phyloP scores from a whole-genome alignment of 805 yeast genomes.

The Candida suzukii region DNA sequence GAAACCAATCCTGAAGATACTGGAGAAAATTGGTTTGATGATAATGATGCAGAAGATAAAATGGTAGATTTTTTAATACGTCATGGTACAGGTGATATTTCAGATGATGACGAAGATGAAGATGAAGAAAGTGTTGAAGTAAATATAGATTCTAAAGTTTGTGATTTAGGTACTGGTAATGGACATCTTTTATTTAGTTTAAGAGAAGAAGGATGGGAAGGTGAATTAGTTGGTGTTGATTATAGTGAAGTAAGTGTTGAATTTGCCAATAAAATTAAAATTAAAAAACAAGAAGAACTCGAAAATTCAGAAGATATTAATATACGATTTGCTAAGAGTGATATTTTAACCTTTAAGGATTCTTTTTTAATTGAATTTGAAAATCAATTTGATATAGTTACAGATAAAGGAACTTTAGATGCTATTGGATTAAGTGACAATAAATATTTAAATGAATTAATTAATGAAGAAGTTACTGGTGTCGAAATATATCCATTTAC shows the following conservation, averaged over 20 bases:
- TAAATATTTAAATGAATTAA: slow-evolving; percentile 43
- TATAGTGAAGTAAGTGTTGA: slow-evolving; percentile 76
- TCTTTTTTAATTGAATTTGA: slow-evolving; percentile 20
- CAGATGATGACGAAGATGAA: slow-evolving; percentile 33
- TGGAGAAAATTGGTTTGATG: slow-evolving; percentile 97
- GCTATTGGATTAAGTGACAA: slow-evolving; percentile 84
- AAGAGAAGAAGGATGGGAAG: slow-evolving; percentile 54
- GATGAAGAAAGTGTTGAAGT: slow-evolving; percentile 15
- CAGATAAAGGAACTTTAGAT: slow-evolving; percentile 95
- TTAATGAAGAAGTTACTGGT: slow-evolving; percentile 37
- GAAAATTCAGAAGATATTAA: slow-evolving; percentile 30
- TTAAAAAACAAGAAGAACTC: slow-evolving; percentile 36
- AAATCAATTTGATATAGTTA: slow-evolving; percentile 58
- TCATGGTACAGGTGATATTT: background rate
- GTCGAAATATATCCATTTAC: slow-evolving; percentile 57
- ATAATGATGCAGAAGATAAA: slow-evolving; percentile 84
- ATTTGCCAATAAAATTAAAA: slow-evolving; percentile 61
- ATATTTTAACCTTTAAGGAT: slow-evolving; percentile 44
- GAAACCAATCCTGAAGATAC: slow-evolving; percentile 70
- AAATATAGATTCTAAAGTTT: slow-evolving; percentile 31
- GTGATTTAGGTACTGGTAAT: slow-evolving; percentile 94
- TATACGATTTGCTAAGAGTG: no score
- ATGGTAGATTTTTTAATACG: slow-evolving; percentile 62
- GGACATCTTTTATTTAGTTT: slow-evolving; percentile 81
- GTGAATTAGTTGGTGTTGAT: slow-evolving; percentile 69